Evolutionary conservation across 2,329 filamentous ascomycete genomes (phyloP), one percentile per base, ranked within the genome.

Genomic region (Tolypocladium inflatum): DNA sequence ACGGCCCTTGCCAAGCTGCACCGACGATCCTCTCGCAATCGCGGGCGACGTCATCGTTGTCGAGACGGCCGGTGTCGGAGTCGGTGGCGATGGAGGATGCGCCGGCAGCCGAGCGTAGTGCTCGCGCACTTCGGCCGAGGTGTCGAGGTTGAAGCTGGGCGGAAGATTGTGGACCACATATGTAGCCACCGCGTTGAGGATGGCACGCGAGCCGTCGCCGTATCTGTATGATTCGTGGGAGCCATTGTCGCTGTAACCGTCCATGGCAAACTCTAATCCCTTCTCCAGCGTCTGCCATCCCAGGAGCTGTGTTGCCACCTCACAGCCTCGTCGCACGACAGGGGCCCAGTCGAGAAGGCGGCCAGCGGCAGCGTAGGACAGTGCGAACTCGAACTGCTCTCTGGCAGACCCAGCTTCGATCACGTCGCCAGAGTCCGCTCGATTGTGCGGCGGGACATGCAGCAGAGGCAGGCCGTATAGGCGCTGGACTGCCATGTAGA

Each of bases 321-420:
- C 80, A 33, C 87, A 72, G 41, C 85, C 86, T 41, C 83, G 80
- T 52, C 76, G 70, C 13, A 80, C 74, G 33, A 89, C 77, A 30
- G 78, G 76, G 2, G 73, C 75, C 66, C 86, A 79, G 45, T 76
- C 74, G 19, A 90, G 73, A 43, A 83, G 73, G 55, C 81, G 75
- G 0, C 85, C 87, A 6, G 84, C 81, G 33, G 85, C 84, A 52
- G 85, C 80, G 65, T 88, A 88, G 30, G 83, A 83, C 23, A 90
- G 71, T n/a, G 80, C 80, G 61, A 82, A 81, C 38, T 78, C 73
- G 59, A 84, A 77, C 23, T 75, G 76, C 9, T 80, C 77, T 26
- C 66, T 63, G 51, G 70, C 62, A 55, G 74, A 70, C 26, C 76
- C 71, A 57, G 75, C 70, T 64, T 76, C 65, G 0, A 68, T 67